Conservation (phyloP, 2,329 filamentous ascomycete genomes). For the Nemania abortiva region DNA sequence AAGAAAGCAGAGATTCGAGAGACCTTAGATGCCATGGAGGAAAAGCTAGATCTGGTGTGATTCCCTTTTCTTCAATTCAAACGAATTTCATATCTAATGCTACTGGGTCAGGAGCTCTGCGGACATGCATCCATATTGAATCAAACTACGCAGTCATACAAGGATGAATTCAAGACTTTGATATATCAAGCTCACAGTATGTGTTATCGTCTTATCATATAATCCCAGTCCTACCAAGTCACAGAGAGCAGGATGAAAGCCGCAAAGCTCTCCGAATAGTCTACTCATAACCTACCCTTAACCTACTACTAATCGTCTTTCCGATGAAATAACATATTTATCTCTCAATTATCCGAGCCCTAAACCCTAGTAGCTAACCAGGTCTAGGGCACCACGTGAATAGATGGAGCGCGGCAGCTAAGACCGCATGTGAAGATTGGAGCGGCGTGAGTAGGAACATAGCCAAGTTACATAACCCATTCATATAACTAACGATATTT, state of each 20-base stretch:
- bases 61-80: not conserved
- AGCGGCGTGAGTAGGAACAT: constrained; percentile 50
- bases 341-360: too few relatives aligned
- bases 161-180: constrained; percentile 18
- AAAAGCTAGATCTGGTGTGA: constrained; percentile 37
- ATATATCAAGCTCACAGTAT: constrained; percentile 26
- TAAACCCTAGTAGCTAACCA: too few relatives aligned
- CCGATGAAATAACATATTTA: too few relatives aligned
- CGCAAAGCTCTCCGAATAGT: too few relatives aligned
- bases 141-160: constrained; percentile 8
- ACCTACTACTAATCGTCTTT: too few relatives aligned
- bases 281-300: too few relatives aligned
- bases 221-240: not conserved
- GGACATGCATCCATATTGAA: constrained; percentile 26
- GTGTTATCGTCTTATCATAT: not conserved
- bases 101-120: constrained; percentile 21
- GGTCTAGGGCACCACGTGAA: not conserved
- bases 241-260: too few relatives aligned
- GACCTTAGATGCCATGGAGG: constrained; percentile 52
- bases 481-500: constrained; percentile 11
- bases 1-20: constrained; percentile 52
- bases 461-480: constrained; percentile 4
- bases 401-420: constrained; percentile 50
- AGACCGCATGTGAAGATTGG: constrained; percentile 51
- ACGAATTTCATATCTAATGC: constrained; percentile 6